Base-by-base conservation (phyloP, 2,329 filamentous ascomycete species). In the Venturiaceae sp. region DNA sequence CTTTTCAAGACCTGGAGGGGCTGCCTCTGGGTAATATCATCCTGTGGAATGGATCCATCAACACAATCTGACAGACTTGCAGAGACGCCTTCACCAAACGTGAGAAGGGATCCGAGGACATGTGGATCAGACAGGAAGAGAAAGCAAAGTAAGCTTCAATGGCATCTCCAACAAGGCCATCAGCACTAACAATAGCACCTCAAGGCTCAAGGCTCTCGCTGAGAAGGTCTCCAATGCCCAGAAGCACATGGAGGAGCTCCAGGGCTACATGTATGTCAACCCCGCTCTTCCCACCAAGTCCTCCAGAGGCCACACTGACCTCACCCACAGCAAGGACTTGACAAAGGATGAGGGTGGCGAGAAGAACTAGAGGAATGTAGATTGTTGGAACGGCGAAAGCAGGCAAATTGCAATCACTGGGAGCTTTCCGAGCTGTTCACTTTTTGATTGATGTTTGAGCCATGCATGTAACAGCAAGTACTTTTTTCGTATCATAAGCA, bases 1-100 rank as follows among this genome's bases (percentile, higher is more conserved):
- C 30, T 50, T 30, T 26, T 50, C 44, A 50, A 69, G 76, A 62
- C 64, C 74, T 14, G 72, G 69, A 34, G 76, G 76, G 46, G 57
- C 63, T 36, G 69, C 70, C 55, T 62, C 65, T 53, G 70, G 67
- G 72, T 73, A 62, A 63, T 67, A 62, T 28, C 16, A 16, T 46
- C 14, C 16, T 50, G n/a, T 9, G n/a, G 8, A n/a, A 55, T 56
- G 19, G 30, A 54, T 37, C 13, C 23, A 8, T 21, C 26, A 46
- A 11, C 32, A 16, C 8, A 21, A 3, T 44, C 53, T 56, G 28
- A 56, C 28, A 28, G 14, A 3, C 3, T 32, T 63, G 66, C 64
- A 95, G 92, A 66, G 92, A 99, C 71, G 84, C 90, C 59, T 99
- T 96, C 83, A 90, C 86, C 77, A 87, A 87, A 77, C 90, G 94